phyloP scores from a whole-genome alignment of 2,329 filamentous ascomycete species.

The Trichophyton schoenleinii region DNA sequence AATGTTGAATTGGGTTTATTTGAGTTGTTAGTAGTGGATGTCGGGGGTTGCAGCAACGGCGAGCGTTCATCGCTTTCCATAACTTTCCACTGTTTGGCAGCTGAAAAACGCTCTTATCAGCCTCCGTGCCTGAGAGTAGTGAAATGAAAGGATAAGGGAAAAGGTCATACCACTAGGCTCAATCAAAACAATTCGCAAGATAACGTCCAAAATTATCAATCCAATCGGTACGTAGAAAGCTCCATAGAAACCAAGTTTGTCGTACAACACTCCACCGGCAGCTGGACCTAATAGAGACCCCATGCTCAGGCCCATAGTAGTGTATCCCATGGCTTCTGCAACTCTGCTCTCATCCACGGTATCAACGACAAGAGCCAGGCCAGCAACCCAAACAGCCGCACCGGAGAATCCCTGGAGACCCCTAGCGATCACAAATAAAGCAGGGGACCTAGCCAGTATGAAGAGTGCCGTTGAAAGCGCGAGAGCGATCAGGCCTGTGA shows the following conservation, averaged over 20 bases:
- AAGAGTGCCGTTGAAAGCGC: slow-evolving; percentile 44
- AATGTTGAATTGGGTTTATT: background rate
- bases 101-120: background rate
- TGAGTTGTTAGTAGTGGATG: background rate
- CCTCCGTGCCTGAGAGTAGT: background rate
- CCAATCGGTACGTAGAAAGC: slow-evolving; percentile 47
- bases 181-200: slow-evolving; percentile 46
- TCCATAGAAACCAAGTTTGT: slow-evolving; percentile 44
- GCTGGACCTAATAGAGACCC: slow-evolving; percentile 47
- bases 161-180: background rate
- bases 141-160: background rate
- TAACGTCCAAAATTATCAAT: slow-evolving; percentile 45
- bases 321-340: slow-evolving; percentile 49
- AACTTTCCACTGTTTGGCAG: background rate
- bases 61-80: background rate
- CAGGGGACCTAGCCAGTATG: slow-evolving; percentile 38
- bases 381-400: slow-evolving; percentile 48
- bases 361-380: slow-evolving; percentile 47
- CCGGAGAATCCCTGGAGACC: slow-evolving; percentile 46
- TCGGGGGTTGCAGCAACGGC: background rate
- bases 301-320: slow-evolving; percentile 44
- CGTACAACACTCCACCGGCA: slow-evolving; percentile 49
- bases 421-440: slow-evolving; percentile 40
- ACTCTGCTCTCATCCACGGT: slow-evolving; percentile 45
- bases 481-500: slow-evolving; percentile 42